phyloP scores from a whole-genome alignment of 169 alveolate species.

The Plasmodium yoelii region DNA sequence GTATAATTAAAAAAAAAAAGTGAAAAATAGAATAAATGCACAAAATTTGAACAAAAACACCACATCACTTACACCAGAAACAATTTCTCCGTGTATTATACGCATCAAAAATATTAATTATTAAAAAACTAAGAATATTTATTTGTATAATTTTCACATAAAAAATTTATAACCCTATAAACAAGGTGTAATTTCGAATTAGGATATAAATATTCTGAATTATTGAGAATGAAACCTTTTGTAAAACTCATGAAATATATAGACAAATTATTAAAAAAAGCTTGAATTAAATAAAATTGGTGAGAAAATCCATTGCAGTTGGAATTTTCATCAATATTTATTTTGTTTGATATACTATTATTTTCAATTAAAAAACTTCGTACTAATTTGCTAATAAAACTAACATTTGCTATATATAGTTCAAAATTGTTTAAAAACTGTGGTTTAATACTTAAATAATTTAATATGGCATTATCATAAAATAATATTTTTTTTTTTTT shows the following conservation, averaged over 20 bases:
- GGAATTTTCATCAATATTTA: slow-evolving; percentile 1
- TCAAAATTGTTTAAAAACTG: slow-evolving; percentile 48
- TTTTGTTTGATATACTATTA: background rate
- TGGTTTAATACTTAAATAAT: slow-evolving; percentile 49
- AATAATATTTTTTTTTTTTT: slow-evolving; percentile 54
- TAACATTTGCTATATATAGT: slow-evolving; percentile 36
- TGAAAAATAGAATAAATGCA: no score
- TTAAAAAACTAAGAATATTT: slow-evolving; percentile 2
- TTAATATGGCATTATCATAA: slow-evolving; percentile 43
- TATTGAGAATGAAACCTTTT: slow-evolving; percentile 26
- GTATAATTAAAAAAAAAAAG: no score
- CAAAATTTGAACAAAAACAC: no score
- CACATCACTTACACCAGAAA: no score
- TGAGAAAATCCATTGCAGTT: slow-evolving; percentile 1
- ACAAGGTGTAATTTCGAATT: slow-evolving; percentile 26
- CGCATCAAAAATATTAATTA: no score
- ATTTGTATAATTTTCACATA: slow-evolving; percentile 24
- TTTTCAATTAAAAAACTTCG: slow-evolving; percentile 14
- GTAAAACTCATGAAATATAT: slow-evolving; percentile 57
- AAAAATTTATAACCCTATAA: slow-evolving; percentile 28
- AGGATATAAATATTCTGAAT: slow-evolving; percentile 32
- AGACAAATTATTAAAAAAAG: slow-evolving; percentile 56
- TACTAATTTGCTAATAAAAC: slow-evolving; percentile 24
- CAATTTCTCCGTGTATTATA: no score
- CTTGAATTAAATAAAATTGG: slow-evolving; percentile 41